Conservation (phyloP, 768 basidiomycete genomes). For the Phanerochaete carnosa region DNA sequence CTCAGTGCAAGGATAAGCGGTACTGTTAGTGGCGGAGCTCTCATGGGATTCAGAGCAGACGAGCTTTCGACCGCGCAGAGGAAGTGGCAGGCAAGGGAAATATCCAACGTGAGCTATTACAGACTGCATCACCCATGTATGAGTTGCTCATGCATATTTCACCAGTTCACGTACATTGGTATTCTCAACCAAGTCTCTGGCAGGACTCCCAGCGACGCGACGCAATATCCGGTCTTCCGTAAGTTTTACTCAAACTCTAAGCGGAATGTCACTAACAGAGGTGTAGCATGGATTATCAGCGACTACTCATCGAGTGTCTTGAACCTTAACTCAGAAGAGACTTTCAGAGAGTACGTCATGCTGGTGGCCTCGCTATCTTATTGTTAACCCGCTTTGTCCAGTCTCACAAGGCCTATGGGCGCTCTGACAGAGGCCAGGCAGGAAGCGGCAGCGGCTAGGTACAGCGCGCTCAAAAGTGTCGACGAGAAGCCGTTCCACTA, state of each 20-base stretch:
- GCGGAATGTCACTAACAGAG: not conserved
- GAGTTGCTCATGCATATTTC: not conserved
- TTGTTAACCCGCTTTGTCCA: constrained; percentile 25
- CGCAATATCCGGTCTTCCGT: constrained; percentile 93
- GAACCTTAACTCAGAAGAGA: constrained; percentile 57
- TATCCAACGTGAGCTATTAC: constrained; percentile 70
- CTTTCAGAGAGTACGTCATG: constrained; percentile 67
- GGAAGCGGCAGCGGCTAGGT: constrained; percentile 74
- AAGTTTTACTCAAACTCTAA: constrained; percentile 20
- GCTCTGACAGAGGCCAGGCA: constrained; percentile 72
- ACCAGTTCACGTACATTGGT: constrained; percentile 85
- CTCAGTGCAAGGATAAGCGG: constrained; percentile 30
- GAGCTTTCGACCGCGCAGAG: constrained; percentile 70
- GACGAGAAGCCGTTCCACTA: constrained; percentile 89
- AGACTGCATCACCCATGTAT: not conserved
- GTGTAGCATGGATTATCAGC: constrained; percentile 79
- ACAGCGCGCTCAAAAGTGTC: constrained; percentile 71
- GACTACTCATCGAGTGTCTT: constrained; percentile 76
- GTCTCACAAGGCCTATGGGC: constrained; percentile 88
- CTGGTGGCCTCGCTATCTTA: not conserved
- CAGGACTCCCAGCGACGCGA: constrained; percentile 90
- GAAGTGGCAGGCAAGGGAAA: constrained; percentile 86
- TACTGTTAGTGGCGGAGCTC: constrained; percentile 38
- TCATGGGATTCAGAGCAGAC: constrained; percentile 50
- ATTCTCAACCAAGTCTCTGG: constrained; percentile 91